These are phyloP conservation scores for Mycena vulgaris DNA, from an alignment of 768 basidiomycete species.

Conservation along the genomic window DNA sequence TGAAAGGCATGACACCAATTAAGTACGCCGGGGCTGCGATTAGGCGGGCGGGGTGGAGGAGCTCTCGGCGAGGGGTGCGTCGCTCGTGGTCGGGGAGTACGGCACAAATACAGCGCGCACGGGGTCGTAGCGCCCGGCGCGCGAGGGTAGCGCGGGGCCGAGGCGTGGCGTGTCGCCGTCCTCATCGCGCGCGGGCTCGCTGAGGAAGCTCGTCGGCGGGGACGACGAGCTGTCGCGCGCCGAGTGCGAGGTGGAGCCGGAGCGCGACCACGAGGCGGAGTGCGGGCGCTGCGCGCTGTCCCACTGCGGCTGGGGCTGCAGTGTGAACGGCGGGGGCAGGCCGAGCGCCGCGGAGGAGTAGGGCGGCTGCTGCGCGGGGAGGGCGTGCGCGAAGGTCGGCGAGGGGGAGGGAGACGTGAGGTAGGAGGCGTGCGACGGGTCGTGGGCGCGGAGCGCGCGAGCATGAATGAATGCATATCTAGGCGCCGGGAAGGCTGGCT, in stretches of 20 bases:
- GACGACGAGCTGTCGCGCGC: slow-evolving; percentile 48
- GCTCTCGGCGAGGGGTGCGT: slow-evolving; percentile 37
- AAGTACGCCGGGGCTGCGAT: slow-evolving; percentile 17
- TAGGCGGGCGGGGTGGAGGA: slow-evolving; percentile 14
- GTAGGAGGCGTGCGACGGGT: slow-evolving; percentile 34
- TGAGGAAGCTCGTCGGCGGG: slow-evolving; percentile 43
- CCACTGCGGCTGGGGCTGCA: slow-evolving; percentile 81
- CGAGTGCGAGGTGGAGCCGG: slow-evolving; percentile 46
- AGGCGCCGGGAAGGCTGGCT: slow-evolving; percentile 34
- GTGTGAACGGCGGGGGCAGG: slow-evolving; percentile 72
- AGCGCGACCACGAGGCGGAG: slow-evolving; percentile 55
- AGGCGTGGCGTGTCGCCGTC: slow-evolving; percentile 40
- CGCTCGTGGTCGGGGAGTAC: slow-evolving; percentile 44
- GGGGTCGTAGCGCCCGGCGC: slow-evolving; percentile 67
- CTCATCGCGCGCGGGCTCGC: slow-evolving; percentile 40
- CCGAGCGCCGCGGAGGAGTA: slow-evolving; percentile 42
- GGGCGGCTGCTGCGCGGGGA: slow-evolving; percentile 38
- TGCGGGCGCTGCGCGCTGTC: slow-evolving; percentile 58
- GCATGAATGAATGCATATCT: slow-evolving; percentile 25
- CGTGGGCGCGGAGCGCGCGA: slow-evolving; percentile 43
- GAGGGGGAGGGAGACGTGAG: slow-evolving; percentile 54
- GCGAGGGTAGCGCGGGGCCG: slow-evolving; percentile 45
- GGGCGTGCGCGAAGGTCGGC: slow-evolving; percentile 50
- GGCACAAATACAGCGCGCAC: slow-evolving; percentile 64
- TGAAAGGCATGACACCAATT: slow-evolving; percentile 32